These are phyloP conservation scores for Cyclotella choctawhatcheeana DNA, from an alignment of 108 stramenopile genomes.

Conservation along the genomic window DNA sequence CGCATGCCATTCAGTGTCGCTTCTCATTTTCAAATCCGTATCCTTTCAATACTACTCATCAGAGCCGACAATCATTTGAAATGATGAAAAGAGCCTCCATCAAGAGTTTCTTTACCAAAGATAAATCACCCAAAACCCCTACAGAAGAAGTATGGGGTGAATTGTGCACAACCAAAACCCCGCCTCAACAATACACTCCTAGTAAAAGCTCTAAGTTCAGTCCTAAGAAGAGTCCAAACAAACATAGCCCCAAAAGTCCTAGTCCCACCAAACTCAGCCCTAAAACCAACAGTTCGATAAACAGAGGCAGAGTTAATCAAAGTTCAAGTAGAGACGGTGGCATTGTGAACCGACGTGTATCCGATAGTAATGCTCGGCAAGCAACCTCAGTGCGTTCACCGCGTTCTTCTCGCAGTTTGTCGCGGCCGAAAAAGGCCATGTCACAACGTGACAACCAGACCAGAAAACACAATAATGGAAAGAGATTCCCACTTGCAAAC, in stretches of 20 bases:
- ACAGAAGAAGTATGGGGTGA: slow-evolving; percentile 20
- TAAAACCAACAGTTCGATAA: too few species aligned
- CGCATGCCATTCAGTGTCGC: too few species aligned
- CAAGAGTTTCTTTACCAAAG: slow-evolving; percentile 2
- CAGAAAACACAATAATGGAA: neutral
- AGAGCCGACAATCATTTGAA: too few species aligned
- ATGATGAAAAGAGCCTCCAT: slow-evolving; percentile 9
- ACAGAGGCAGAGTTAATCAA: too few species aligned
- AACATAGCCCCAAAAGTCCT: neutral
- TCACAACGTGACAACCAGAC: neutral
- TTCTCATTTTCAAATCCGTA: too few species aligned
- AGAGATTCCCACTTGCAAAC: neutral
- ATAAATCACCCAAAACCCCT: slow-evolving; percentile 19
- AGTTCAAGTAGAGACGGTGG: neutral
- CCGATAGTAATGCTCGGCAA: neutral
- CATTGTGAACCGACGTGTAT: neutral
- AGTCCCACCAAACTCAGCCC: too few species aligned
- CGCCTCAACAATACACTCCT: neutral
- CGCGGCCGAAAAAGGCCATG: too few species aligned
- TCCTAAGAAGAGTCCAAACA: neutral
- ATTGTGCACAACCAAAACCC: slow-evolving; percentile 7
- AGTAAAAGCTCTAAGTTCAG: neutral
- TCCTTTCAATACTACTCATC: too few species aligned
- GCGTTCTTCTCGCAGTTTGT: neutral
- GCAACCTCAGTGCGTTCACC: too few species aligned